Evolutionary conservation across 768 basidiomycete species (phyloP).

Genomic region (Leucogyrophana mollusca): DNA sequence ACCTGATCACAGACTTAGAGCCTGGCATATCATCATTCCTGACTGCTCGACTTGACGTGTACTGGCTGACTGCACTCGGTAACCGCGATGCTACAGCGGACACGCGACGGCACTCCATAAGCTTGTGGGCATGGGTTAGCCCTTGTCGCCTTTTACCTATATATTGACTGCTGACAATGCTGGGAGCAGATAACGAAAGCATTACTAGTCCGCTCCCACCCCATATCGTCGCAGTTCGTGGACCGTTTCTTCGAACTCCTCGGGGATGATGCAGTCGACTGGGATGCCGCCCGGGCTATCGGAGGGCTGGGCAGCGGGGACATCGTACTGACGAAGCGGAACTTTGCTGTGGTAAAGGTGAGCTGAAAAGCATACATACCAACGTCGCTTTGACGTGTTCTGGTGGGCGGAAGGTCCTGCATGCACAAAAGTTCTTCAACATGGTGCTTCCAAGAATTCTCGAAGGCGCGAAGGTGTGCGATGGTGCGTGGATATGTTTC

Average conservation of each 20-base stretch:
- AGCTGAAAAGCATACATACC: conserved; percentile 10
- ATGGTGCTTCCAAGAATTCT: conserved; percentile 74
- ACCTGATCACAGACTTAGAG: conserved; percentile 2
- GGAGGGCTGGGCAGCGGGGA: conserved; percentile 66
- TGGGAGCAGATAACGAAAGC: conserved; percentile 68
- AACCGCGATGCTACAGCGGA: conserved; percentile 28
- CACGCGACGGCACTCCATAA: conserved; percentile 51
- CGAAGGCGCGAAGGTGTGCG: conserved; percentile 53
- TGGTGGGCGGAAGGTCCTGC: conserved; percentile 52
- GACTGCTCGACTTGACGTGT: conserved; percentile 38
- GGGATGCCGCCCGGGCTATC: conserved; percentile 74
- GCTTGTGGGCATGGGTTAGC: conserved; percentile 70
- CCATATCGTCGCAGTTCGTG: conserved; percentile 51
- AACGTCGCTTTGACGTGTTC: conserved; percentile 1
- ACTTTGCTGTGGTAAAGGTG: conserved; percentile 79
- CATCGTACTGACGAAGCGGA: conserved; percentile 67
- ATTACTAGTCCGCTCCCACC: conserved; percentile 73
- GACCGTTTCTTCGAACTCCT: conserved; percentile 71
- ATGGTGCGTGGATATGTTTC: conserved; percentile 39
- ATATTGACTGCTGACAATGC: background rate
- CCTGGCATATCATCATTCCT: conserved; percentile 50
- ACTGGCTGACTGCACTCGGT: conserved; percentile 50
- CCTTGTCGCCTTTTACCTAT: background rate
- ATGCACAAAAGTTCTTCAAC: conserved; percentile 75
- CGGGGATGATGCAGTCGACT: conserved; percentile 58